phyloP scores from a whole-genome alignment of 169 alveolate genomes.

The Eimeria maxima region DNA sequence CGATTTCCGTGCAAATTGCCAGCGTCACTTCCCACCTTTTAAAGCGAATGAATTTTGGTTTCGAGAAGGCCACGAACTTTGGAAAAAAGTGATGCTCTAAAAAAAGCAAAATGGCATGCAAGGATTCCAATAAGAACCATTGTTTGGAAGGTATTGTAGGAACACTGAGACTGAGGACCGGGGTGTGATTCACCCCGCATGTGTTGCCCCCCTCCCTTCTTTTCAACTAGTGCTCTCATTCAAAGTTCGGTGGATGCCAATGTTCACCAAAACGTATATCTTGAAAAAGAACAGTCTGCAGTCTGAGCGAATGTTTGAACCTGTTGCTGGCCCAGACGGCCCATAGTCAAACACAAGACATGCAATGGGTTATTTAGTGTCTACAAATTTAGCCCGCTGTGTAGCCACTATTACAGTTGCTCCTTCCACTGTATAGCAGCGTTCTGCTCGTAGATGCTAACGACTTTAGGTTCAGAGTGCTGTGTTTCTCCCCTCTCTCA shows the following conservation, averaged over 20 bases:
- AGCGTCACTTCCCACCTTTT: background rate
- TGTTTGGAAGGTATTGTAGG: background rate
- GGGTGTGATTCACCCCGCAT: background rate
- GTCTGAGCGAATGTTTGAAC: background rate
- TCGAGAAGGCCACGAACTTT: background rate
- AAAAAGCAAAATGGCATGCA: background rate
- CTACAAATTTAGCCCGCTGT: no score
- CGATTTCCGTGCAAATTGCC: background rate
- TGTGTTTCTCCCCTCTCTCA: background rate
- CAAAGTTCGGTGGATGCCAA: background rate
- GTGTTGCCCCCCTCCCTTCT: background rate
- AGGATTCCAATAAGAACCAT: background rate
- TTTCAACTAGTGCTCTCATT: background rate
- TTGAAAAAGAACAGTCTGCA: background rate
- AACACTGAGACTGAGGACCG: background rate
- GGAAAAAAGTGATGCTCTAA: background rate
- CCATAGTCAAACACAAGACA: no score
- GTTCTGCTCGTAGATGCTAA: background rate
- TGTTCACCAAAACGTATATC: background rate
- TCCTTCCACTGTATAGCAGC: background rate
- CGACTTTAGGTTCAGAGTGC: background rate
- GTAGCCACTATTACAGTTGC: no score
- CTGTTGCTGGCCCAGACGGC: background rate
- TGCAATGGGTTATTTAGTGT: no score
- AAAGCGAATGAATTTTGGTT: background rate